Conservation (phyloP, 306 rosid species). For the Quercus suber region DNA sequence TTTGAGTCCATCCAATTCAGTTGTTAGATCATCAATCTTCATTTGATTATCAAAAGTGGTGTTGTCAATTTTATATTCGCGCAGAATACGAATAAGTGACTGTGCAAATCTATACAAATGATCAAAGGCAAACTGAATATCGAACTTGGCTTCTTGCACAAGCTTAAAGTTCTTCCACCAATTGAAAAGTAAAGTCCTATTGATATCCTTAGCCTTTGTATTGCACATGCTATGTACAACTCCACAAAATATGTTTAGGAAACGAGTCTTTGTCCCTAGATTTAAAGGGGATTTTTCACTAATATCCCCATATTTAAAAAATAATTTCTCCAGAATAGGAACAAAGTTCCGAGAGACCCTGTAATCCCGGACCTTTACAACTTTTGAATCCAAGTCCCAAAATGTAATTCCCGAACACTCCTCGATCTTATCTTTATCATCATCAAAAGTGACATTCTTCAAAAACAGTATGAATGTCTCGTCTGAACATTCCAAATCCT, state of each 20-base stretch:
- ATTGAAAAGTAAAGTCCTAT: neutral
- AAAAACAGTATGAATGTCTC: too few relatives aligned
- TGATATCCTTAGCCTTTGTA: neutral
- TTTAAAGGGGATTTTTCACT: neutral
- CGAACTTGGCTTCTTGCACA: neutral
- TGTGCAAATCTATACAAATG: neutral
- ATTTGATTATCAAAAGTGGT: too few relatives aligned
- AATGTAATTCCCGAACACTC: neutral
- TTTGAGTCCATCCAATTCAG: too few relatives aligned
- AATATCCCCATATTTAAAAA: neutral
- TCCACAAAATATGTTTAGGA: neutral
- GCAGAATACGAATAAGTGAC: neutral
- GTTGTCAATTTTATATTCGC: too few relatives aligned
- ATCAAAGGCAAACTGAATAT: neutral
- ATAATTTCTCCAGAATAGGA: neutral
- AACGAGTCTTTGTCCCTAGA: neutral
- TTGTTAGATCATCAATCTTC: too few relatives aligned
- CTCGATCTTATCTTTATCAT: too few relatives aligned
- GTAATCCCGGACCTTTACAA: neutral
- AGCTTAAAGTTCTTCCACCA: neutral
- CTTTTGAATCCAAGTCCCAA: neutral
- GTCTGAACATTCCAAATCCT: too few relatives aligned
- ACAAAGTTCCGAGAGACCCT: neutral
- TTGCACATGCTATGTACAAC: neutral
- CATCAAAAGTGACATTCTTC: too few relatives aligned